phyloP scores from a whole-genome alignment of 2,329 filamentous ascomycete genomes.

The Colletotrichum kahawae region DNA sequence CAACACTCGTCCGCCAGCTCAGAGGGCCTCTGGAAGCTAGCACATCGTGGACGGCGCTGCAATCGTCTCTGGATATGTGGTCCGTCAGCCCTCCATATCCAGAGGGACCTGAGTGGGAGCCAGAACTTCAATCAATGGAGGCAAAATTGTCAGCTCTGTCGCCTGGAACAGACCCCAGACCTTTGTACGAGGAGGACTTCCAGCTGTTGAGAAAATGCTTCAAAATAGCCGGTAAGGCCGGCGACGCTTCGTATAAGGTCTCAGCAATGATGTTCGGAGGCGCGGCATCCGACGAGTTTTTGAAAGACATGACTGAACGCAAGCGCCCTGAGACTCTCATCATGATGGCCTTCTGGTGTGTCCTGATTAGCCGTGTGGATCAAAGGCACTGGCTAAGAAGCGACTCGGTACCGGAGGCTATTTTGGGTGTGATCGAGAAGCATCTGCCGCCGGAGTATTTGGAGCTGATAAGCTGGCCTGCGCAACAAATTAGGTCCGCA shows the following conservation, averaged over 20 bases:
- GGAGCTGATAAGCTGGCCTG: neutral
- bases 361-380: neutral
- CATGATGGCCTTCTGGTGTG: neutral
- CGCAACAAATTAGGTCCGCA: neutral
- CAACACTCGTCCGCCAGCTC: neutral
- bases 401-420: neutral
- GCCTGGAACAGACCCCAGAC: accelerated
- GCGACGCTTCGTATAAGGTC: neutral
- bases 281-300: neutral
- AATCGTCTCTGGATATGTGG: neutral
- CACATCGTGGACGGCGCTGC: neutral
- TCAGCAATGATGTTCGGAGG: neutral
- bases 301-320: neutral
- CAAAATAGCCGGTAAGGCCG: neutral
- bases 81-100: neutral
- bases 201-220: neutral
- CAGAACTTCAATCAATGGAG: neutral
- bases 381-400: neutral
- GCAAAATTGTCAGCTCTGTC: accelerated
- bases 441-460: neutral
- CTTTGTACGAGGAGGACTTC: neutral
- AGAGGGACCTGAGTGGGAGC: neutral
- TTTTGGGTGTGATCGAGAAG: neutral
- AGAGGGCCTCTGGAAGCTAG: neutral
- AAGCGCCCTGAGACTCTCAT: neutral